Percentiles rank a stretch among this genome's conserved stretches.
Evolutionary conservation across 2,329 filamentous ascomycete genomes (phyloP).

Genomic region (Aspergillus uvarum): DNA sequence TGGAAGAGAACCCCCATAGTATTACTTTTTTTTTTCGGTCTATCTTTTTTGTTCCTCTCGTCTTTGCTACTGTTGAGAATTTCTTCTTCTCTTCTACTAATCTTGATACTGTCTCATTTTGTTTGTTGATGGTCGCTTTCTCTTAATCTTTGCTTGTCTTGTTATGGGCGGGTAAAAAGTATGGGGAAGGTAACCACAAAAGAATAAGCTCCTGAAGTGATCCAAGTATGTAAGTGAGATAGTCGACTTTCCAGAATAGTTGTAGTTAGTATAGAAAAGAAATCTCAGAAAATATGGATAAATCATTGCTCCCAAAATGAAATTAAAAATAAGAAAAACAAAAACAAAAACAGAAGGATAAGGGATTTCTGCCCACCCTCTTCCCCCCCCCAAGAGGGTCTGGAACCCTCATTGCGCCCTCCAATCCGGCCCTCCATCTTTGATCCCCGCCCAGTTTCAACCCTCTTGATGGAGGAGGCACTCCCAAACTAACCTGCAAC

Average conservation of each 20-base stretch:
- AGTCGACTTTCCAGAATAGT: neutral
- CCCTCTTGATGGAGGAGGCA: constrained; percentile 11
- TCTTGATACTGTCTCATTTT: too few relatives aligned
- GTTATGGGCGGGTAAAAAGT: neutral
- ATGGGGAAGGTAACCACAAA: neutral
- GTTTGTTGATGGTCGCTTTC: neutral
- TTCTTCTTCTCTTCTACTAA: neutral
- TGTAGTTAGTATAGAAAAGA: neutral
- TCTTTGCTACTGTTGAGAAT: neutral
- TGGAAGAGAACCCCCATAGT: constrained; percentile 5
- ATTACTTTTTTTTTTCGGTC: constrained; percentile 1
- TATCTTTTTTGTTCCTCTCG: constrained; percentile 10
- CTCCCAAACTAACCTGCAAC: constrained; percentile 10
- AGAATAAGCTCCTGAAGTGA: neutral
- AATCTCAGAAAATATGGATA: neutral
- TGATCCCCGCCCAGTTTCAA: constrained; percentile 12
- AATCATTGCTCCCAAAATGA: neutral
- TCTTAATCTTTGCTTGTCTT: neutral
- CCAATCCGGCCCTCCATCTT: constrained; percentile 14
- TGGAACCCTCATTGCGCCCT: constrained; percentile 14
- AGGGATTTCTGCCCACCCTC: constrained; percentile 15
- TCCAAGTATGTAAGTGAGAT: neutral
- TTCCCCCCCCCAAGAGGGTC: constrained; percentile 11
- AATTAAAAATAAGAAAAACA: neutral
- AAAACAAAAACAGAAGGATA: neutral